These are phyloP conservation scores for Diplodia mutila DNA, from an alignment of 2,329 filamentous ascomycete genomes.

Conservation along the genomic window DNA sequence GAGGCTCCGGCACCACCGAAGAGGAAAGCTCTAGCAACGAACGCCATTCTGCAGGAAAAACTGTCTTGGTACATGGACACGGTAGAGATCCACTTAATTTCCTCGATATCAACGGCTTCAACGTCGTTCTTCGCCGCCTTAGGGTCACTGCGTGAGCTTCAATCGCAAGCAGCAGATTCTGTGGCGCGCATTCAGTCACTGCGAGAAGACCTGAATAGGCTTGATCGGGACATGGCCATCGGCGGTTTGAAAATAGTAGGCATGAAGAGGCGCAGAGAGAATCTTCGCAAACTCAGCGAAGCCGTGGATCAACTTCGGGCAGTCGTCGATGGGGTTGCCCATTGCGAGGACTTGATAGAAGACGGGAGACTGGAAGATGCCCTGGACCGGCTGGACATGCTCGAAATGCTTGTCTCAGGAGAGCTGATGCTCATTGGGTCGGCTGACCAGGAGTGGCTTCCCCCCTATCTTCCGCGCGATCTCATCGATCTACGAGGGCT, in stretches of 20 bases:
- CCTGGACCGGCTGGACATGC: slow-evolving; percentile 72
- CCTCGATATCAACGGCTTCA: slow-evolving; percentile 92
- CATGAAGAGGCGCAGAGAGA: slow-evolving; percentile 79
- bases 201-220: slow-evolving; percentile 74
- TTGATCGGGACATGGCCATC: slow-evolving; percentile 86
- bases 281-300: slow-evolving; percentile 78
- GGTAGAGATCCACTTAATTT: slow-evolving; percentile 94
- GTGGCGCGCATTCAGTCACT: slow-evolving; percentile 83
- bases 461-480: slow-evolving; percentile 42
- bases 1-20: slow-evolving; percentile 59
- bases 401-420: slow-evolving; percentile 82
- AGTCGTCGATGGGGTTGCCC: slow-evolving; percentile 73
- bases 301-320: slow-evolving; percentile 81
- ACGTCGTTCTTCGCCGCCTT: slow-evolving; percentile 95
- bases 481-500: slow-evolving; percentile 74
- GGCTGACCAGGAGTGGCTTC: slow-evolving; percentile 39
- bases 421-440: slow-evolving; percentile 53
- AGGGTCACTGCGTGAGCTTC: slow-evolving; percentile 85
- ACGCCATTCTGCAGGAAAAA: slow-evolving; percentile 97
- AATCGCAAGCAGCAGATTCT: slow-evolving; percentile 89
- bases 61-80: slow-evolving; percentile 99
- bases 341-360: slow-evolving; percentile 81
- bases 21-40: slow-evolving; percentile 88
- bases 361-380: slow-evolving; percentile 81
- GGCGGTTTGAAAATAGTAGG: slow-evolving; percentile 85